These are phyloP conservation scores for Dipteronia dyeriana DNA, from an alignment of 345 rosid genomes.

Conservation along the genomic window DNA sequence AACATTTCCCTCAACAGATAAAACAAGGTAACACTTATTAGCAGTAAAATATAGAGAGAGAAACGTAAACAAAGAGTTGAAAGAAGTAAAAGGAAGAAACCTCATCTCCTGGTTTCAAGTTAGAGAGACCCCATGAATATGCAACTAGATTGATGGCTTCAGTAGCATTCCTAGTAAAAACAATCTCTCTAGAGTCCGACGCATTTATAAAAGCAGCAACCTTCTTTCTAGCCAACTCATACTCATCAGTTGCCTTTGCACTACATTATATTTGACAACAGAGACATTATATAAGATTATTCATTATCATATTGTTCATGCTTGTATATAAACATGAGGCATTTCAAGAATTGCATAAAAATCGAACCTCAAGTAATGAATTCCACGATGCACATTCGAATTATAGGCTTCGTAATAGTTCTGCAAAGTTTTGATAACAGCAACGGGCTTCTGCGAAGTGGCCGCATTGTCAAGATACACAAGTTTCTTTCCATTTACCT, in stretches of 20 bases:
- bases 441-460: slow-evolving; percentile 88
- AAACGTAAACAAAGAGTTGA: no score
- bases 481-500: slow-evolving; percentile 80
- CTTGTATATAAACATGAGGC: no score
- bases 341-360: no score
- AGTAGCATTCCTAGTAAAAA: slow-evolving; percentile 93
- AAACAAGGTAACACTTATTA: no score
- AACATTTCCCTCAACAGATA: no score
- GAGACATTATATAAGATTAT: background rate
- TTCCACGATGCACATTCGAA: slow-evolving; percentile 91
- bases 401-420: slow-evolving; percentile 71
- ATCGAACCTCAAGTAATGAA: slow-evolving; percentile 71
- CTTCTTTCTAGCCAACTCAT: slow-evolving; percentile 86
- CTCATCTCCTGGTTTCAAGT: slow-evolving; percentile 80
- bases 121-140: slow-evolving; percentile 76
- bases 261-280: slow-evolving; percentile 33
- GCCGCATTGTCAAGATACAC: slow-evolving; percentile 95
- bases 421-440: slow-evolving; percentile 71
- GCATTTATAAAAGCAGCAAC: slow-evolving; percentile 88
- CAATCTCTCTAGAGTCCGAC: slow-evolving; percentile 62
- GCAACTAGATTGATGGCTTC: slow-evolving; percentile 97
- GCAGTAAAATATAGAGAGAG: no score
- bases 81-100: slow-evolving; percentile 30
- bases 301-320: no score
- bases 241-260: slow-evolving; percentile 90